phyloP scores from a whole-genome alignment of 257 asterid species.

The Fraxinus cuspidata region DNA sequence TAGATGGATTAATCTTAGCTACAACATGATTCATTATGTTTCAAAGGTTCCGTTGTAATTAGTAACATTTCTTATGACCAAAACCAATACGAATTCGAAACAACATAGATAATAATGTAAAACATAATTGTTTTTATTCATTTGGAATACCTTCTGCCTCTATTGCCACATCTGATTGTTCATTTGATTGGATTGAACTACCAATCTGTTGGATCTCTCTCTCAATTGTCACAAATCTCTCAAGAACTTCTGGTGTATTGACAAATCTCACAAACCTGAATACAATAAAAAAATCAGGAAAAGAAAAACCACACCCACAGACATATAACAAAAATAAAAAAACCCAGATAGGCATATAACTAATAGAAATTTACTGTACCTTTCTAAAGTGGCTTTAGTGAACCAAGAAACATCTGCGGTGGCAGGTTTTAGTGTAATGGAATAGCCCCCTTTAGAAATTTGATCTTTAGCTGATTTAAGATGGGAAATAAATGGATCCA shows the following conservation, averaged over 20 bases:
- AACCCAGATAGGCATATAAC: not conserved
- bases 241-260: conserved; percentile 77
- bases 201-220: conserved; percentile 74
- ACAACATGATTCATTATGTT: not conserved
- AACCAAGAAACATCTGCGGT: conserved; percentile 55
- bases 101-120: not conserved
- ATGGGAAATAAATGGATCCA: conserved; percentile 72
- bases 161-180: conserved; percentile 37
- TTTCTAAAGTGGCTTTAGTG: conserved; percentile 69
- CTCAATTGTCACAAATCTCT: conserved; percentile 76
- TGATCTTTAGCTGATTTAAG: conserved; percentile 78
- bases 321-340: conserved; percentile 1
- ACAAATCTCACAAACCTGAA: conserved; percentile 85
- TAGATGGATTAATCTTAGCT: not conserved
- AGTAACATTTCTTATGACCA: not conserved
- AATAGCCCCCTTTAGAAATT: conserved; percentile 78
- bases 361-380: conserved; percentile 35
- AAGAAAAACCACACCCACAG: not conserved
- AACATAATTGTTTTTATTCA: not conserved
- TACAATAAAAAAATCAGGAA: not conserved
- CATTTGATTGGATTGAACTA: conserved; percentile 54
- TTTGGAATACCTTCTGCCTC: conserved; percentile 48
- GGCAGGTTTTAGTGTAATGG: conserved; percentile 59
- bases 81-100: not conserved
- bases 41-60: not conserved